A percentile compares a stretch with the other conserved stretches of the same genome.
Conservation (phyloP, 2,329 filamentous ascomycete species). For the Botrytis elliptica region DNA sequence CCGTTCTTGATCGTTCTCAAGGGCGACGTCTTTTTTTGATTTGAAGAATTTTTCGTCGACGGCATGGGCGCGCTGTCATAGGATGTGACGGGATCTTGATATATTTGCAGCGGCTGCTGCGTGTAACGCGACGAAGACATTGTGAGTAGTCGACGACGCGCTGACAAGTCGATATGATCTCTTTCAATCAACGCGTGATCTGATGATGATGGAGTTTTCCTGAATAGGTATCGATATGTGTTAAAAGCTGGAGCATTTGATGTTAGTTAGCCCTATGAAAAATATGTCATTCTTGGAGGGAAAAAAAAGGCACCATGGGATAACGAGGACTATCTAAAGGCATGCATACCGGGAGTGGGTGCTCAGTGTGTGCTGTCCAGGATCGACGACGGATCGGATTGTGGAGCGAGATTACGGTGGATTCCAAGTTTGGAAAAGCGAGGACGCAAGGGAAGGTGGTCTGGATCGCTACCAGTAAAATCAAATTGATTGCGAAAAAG, state of each 20-base stretch:
- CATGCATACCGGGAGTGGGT: slow-evolving; percentile 32
- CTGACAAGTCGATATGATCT: slow-evolving; percentile 15
- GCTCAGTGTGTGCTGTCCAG: slow-evolving; percentile 34
- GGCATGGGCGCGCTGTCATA: slow-evolving; percentile 42
- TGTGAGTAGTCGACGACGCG: slow-evolving; percentile 34
- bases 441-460: slow-evolving; percentile 34
- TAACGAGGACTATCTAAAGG: slow-evolving; percentile 31
- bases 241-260: slow-evolving; percentile 27
- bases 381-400: slow-evolving; percentile 35
- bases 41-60: slow-evolving; percentile 30
- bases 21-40: slow-evolving; percentile 41
- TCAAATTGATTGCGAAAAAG: slow-evolving; percentile 21
- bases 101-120: slow-evolving; percentile 56
- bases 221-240: slow-evolving; percentile 5
- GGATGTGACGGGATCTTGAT: slow-evolving; percentile 52
- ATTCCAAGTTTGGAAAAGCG: slow-evolving; percentile 30
- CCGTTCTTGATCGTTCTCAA: slow-evolving; percentile 43
- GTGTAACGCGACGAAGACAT: slow-evolving; percentile 55
- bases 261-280: slow-evolving; percentile 32
- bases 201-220: slow-evolving; percentile 59
- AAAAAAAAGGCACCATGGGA: slow-evolving; percentile 22
- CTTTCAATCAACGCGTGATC: slow-evolving; percentile 28
- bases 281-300: slow-evolving; percentile 17
- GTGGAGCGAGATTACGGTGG: slow-evolving; percentile 40
- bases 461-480: slow-evolving; percentile 16